These are phyloP conservation scores for Trichodelitschia bisporula DNA, from an alignment of 495 filamentous ascomycete genomes.

Conservation along the genomic window DNA sequence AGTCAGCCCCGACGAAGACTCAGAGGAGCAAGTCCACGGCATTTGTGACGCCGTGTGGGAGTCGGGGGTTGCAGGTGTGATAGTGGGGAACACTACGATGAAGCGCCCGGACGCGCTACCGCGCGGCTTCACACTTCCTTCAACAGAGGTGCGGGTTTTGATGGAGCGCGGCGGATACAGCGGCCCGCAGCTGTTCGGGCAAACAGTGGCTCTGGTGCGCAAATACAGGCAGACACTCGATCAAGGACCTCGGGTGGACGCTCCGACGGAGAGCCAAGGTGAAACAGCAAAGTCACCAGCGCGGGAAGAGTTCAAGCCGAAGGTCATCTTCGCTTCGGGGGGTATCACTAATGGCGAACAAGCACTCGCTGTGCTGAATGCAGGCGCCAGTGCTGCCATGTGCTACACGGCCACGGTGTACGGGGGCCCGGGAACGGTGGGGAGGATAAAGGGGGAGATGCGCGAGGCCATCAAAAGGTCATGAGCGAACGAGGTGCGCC, in stretches of 20 bases:
- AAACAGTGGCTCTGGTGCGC: conserved; percentile 48
- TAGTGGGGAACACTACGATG: conserved; percentile 96
- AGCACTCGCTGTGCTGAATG: conserved; percentile 51
- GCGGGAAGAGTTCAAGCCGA: conserved; percentile 19
- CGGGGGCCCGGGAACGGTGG: conserved; percentile 64
- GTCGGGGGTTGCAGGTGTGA: conserved; percentile 75
- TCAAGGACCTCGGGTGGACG: conserved; percentile 10
- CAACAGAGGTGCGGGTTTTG: conserved; percentile 38
- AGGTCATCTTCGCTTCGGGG: conserved; percentile 78
- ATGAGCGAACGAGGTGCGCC: too few relatives aligned
- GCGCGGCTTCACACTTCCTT: conserved; percentile 31
- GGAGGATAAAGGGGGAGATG: conserved; percentile 72
- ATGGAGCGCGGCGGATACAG: conserved; percentile 72
- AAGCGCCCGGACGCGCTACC: conserved; percentile 44
- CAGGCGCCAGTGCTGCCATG: conserved; percentile 73
- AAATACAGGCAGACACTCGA: conserved; percentile 58
- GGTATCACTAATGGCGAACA: conserved; percentile 71
- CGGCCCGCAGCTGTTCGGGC: conserved; percentile 63
- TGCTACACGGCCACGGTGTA: conserved; percentile 58
- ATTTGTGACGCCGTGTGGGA: conserved; percentile 70
- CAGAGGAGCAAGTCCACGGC: conserved; percentile 52
- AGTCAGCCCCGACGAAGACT: conserved; percentile 84
- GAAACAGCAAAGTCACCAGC: not conserved
- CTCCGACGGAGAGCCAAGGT: conserved; percentile 5
- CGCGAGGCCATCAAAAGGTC: conserved; percentile 18